Evolutionary conservation across 768 basidiomycete species (phyloP).

Genomic region (Pleurotus platypus): DNA sequence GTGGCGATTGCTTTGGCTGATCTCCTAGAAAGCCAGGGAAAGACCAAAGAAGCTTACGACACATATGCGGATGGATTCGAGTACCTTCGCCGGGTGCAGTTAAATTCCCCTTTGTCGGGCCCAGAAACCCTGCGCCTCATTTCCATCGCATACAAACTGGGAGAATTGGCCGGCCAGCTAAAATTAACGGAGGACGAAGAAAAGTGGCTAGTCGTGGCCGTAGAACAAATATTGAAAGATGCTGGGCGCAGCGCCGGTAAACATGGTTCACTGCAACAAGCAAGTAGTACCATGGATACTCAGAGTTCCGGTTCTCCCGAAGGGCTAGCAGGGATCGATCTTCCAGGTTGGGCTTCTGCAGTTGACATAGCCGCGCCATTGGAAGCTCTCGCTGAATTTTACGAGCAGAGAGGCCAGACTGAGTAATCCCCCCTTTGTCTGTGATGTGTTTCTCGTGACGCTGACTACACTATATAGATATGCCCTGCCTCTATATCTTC

Average conservation of each 20-base stretch:
- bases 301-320: constrained; percentile 19
- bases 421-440: constrained; percentile 33
- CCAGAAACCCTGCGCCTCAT: constrained; percentile 32
- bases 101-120: constrained; percentile 17
- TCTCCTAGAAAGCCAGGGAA: constrained; percentile 42
- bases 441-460: not conserved
- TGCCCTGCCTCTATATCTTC: constrained; percentile 58
- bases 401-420: constrained; percentile 50
- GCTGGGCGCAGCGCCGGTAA: constrained; percentile 6
- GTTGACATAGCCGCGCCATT: constrained; percentile 66
- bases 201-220: constrained; percentile 37
- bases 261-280: not conserved
- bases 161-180: constrained; percentile 34
- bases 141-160: constrained; percentile 39
- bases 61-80: constrained; percentile 33
- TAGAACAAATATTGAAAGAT: constrained; percentile 36
- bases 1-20: constrained; percentile 61
- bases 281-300: not conserved
- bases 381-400: constrained; percentile 62
- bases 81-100: constrained; percentile 23
- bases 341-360: constrained; percentile 58
- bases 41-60: constrained; percentile 32
- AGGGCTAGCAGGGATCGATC: constrained; percentile 45
- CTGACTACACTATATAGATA: constrained; percentile 34
- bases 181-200: constrained; percentile 30